Conservation (phyloP, 305 asterid species). For the Plantago rigida region DNA sequence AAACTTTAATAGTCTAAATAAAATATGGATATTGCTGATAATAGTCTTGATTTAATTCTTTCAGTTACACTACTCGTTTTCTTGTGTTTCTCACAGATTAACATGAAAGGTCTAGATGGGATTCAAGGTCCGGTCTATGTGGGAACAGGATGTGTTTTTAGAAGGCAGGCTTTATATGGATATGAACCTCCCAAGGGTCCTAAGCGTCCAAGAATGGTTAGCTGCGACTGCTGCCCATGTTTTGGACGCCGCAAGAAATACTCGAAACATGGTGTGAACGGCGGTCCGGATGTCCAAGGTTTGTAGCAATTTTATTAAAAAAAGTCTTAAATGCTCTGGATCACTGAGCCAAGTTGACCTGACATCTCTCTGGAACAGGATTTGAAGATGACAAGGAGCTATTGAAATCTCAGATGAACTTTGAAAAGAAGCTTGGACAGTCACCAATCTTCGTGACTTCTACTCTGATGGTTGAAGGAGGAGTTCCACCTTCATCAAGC, state of each 20-base stretch:
- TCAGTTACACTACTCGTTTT: neutral
- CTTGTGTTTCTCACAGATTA: constrained; percentile 42
- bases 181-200: constrained; percentile 52
- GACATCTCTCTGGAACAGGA: constrained; percentile 37
- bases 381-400: constrained; percentile 73
- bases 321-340: constrained; percentile 6
- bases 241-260: constrained; percentile 72
- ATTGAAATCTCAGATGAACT: constrained; percentile 80
- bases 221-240: constrained; percentile 94
- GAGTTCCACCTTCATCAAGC: constrained; percentile 96
- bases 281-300: constrained; percentile 54
- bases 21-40: neutral
- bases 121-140: constrained; percentile 98
- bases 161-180: constrained; percentile 58
- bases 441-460: constrained; percentile 87
- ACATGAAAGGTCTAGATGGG: constrained; percentile 97
- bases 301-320: constrained; percentile 14
- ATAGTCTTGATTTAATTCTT: neutral
- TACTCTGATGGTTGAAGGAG: constrained; percentile 87
- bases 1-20: neutral
- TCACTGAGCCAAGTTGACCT: constrained; percentile 15
- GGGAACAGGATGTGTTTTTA: constrained; percentile 82
- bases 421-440: constrained; percentile 91
- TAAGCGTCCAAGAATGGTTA: constrained; percentile 54
- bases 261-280: constrained; percentile 43